These are phyloP conservation scores for Populus hybrid DNA, from an alignment of 441 rosid species.

Conservation along the genomic window DNA sequence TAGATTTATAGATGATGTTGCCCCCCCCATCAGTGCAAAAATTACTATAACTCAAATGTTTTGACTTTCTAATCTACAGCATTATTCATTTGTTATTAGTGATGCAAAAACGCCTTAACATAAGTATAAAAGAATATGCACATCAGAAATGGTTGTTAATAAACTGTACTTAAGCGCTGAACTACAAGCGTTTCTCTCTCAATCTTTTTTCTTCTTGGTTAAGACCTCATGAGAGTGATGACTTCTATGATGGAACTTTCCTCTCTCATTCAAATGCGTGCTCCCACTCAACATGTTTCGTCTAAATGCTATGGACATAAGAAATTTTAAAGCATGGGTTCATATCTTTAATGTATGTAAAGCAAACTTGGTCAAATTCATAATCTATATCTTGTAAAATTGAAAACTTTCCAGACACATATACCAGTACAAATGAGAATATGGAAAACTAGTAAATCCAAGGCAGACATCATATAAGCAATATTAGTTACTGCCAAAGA, in stretches of 20 bases:
- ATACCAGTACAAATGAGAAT: not conserved
- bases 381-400: constrained; percentile 2
- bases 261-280: not conserved
- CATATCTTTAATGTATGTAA: not conserved
- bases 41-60: not conserved
- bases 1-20: too few species aligned
- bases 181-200: not conserved
- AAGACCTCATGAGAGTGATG: not conserved
- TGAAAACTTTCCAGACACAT: not conserved
- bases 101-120: not conserved
- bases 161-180: not conserved
- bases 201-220: not conserved
- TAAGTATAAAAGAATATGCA: not conserved
- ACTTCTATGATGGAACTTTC: not conserved
- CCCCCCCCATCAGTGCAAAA: not conserved
- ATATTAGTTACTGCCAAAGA: not conserved
- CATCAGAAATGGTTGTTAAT: not conserved
- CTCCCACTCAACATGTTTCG: not conserved
- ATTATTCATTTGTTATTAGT: not conserved
- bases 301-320: not conserved
- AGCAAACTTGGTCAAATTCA: not conserved
- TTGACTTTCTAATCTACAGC: not conserved
- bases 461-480: not conserved
- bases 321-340: not conserved
- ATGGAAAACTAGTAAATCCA: not conserved